Evolutionary conservation across 1,284 basidiomycete genomes (phyloP).

Genomic region (Heterobasidion annosum): DNA sequence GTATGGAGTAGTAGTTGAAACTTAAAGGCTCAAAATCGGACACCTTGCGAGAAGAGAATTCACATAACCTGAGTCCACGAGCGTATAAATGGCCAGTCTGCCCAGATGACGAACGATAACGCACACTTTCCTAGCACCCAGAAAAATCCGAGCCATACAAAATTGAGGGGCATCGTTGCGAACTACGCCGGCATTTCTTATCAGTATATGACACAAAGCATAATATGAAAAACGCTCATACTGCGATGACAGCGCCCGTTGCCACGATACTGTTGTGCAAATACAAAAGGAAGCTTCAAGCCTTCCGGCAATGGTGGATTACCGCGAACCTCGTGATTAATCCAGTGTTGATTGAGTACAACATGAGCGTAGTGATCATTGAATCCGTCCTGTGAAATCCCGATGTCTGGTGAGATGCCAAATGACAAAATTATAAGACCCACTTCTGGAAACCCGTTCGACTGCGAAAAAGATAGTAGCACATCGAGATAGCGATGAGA

Average conservation of each 20-base stretch:
- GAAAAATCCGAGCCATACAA: constrained; percentile 1
- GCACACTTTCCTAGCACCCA: constrained; percentile 3
- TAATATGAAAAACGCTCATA: background rate
- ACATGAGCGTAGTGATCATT: constrained; percentile 20
- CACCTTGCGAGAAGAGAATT: constrained; percentile 1
- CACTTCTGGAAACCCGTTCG: constrained; percentile 21
- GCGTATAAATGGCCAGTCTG: background rate
- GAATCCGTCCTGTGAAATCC: constrained; percentile 17
- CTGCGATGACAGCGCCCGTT: constrained; percentile 7
- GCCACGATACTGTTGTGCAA: constrained; percentile 15
- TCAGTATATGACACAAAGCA: constrained; percentile 12
- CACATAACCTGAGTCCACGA: background rate
- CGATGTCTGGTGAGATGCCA: background rate
- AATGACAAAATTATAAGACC: background rate
- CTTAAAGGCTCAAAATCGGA: too few species aligned
- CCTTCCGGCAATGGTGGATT: background rate
- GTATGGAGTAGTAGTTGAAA: too few species aligned
- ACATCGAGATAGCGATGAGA: constrained; percentile 20
- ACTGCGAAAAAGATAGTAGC: constrained; percentile 18
- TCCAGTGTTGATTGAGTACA: constrained; percentile 24
- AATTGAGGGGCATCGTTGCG: background rate
- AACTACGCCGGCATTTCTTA: background rate
- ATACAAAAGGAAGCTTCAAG: too few species aligned
- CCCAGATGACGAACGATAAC: background rate
- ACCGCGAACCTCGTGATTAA: constrained; percentile 18